A percentile compares a stretch with the other conserved stretches of the same genome.
phyloP scores from a whole-genome alignment of 306 rosid genomes.

The Sicyos baderoa region DNA sequence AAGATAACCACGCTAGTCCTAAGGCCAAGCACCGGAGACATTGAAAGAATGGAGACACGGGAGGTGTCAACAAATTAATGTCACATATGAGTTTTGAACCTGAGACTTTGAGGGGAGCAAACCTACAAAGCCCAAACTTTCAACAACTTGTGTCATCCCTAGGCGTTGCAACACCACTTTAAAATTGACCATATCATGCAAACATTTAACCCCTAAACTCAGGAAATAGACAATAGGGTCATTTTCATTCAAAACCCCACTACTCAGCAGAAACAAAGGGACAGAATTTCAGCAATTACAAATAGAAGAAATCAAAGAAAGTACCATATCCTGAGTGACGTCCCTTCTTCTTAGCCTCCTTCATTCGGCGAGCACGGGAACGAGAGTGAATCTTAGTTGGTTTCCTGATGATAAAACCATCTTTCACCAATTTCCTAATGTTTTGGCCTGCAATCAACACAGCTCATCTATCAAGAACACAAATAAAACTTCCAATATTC shows the following conservation, averaged over 20 bases:
- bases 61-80: no score
- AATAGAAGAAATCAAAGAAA: not conserved
- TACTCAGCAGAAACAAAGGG: not conserved
- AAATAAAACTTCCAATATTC: not conserved
- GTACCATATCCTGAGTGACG: conserved; percentile 96
- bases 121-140: no score
- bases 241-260: no score
- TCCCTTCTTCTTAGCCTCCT: conserved; percentile 91
- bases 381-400: conserved; percentile 96
- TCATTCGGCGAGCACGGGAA: conserved; percentile 92
- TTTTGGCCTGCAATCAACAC: conserved; percentile 61
- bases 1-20: no score
- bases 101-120: no score
- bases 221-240: no score
- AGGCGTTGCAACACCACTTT: no score
- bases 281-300: not conserved
- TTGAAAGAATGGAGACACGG: no score
- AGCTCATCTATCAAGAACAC: not conserved
- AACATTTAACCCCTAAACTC: no score
- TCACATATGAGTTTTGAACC: no score
- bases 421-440: conserved; percentile 88
- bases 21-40: no score
- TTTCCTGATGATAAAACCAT: conserved; percentile 91
- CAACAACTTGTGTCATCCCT: no score
- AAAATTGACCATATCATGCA: not conserved